phyloP scores from a whole-genome alignment of 2,329 filamentous ascomycete genomes.

The Teratosphaeria destructans region DNA sequence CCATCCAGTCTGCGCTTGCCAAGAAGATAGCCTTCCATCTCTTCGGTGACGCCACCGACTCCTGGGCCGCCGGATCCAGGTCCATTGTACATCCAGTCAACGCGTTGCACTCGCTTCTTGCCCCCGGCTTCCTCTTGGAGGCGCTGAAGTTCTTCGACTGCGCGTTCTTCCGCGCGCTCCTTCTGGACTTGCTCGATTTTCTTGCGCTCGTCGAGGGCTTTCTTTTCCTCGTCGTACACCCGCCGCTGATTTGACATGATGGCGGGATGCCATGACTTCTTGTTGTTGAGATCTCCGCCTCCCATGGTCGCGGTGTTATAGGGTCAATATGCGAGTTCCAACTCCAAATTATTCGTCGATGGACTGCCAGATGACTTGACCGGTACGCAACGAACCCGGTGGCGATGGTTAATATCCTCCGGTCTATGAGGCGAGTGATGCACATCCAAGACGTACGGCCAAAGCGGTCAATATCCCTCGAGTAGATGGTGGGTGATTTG shows the following conservation, averaged over 20 bases:
- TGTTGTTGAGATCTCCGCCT: constrained; percentile 92
- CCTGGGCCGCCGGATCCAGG: constrained; percentile 67
- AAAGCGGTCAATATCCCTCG: too few species aligned
- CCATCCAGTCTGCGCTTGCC: constrained; percentile 88
- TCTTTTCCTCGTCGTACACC: constrained; percentile 86
- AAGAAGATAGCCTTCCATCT: constrained; percentile 85
- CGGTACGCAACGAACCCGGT: too few species aligned
- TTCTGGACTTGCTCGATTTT: constrained; percentile 83
- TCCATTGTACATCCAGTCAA: constrained; percentile 98
- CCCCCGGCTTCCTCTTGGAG: constrained; percentile 85
- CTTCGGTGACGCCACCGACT: constrained; percentile 57
- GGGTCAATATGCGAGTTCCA: background rate
- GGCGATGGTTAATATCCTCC: too few species aligned
- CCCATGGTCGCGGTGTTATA: constrained; percentile 44
- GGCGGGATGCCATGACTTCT: constrained; percentile 84
- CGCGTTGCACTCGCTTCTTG: constrained; percentile 65
- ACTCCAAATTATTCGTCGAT: too few species aligned
- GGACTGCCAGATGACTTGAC: too few species aligned
- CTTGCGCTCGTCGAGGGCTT: constrained; percentile 89
- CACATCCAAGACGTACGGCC: too few species aligned
- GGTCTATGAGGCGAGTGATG: too few species aligned
- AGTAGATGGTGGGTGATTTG: background rate
- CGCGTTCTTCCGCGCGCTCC: constrained; percentile 86
- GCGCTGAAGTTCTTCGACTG: constrained; percentile 81
- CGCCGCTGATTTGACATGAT: constrained; percentile 81